phyloP scores from a whole-genome alignment of 2,329 filamentous ascomycete species.

The Apiospora marii region DNA sequence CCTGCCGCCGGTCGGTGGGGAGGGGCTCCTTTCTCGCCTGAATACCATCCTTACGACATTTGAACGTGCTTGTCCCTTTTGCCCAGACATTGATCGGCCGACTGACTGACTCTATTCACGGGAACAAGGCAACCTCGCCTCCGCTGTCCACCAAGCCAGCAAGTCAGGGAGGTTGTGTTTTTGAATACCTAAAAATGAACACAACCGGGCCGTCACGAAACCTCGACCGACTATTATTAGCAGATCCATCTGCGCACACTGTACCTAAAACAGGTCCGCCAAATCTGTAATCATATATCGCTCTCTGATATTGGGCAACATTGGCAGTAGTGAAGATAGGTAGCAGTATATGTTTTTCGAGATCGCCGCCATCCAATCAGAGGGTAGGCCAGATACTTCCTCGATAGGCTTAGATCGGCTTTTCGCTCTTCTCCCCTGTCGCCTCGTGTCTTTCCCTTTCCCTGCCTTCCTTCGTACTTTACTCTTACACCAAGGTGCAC shows the following conservation, averaged over 20 bases:
- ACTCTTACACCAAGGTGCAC: slow-evolving; percentile 1
- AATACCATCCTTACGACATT: neutral
- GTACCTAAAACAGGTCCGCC: slow-evolving; percentile 5
- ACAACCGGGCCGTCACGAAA: slow-evolving; percentile 1
- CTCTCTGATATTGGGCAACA: slow-evolving; percentile 1
- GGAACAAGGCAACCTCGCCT: slow-evolving; percentile 4
- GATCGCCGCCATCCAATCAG: neutral
- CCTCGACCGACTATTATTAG: slow-evolving; percentile 2
- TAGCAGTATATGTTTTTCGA: neutral
- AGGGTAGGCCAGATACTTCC: neutral
- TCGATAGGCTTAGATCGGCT: neutral
- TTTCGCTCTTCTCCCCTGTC: neutral
- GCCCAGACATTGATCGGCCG: slow-evolving; percentile 11
- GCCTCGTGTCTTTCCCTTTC: neutral
- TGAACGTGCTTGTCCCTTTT: neutral
- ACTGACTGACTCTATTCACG: neutral
- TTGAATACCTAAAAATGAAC: neutral
- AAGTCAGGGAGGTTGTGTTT: neutral
- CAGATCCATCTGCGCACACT: neutral
- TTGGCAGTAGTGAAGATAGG: neutral
- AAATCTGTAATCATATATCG: slow-evolving; percentile 4
- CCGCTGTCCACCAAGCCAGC: neutral
- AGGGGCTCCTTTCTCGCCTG: neutral
- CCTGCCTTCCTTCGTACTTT: neutral
- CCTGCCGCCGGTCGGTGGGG: neutral